Conservation (phyloP, 352 stramenopile genomes). For the Phytophthora citrophthora region DNA sequence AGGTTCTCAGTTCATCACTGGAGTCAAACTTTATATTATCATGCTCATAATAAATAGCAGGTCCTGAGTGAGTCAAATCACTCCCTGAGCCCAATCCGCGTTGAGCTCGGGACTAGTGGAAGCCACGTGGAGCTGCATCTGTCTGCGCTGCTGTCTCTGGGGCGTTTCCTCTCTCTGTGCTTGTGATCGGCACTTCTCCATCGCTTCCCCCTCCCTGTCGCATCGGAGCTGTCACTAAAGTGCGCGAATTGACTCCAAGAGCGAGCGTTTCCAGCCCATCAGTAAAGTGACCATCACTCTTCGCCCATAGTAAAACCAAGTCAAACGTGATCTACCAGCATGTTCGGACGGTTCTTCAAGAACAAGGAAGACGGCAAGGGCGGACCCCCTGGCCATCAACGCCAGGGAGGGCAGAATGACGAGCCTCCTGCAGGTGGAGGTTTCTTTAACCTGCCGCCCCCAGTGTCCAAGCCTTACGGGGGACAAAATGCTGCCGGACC, state of each 20-base stretch:
- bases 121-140: slow-evolving; percentile 19
- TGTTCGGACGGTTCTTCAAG: slow-evolving; percentile 87
- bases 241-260: slow-evolving; percentile 12
- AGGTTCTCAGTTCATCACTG: no score
- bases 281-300: slow-evolving; percentile 5
- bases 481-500: slow-evolving; percentile 23
- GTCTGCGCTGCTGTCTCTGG: not conserved
- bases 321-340: slow-evolving; percentile 28
- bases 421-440: slow-evolving; percentile 63
- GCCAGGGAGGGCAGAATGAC: slow-evolving; percentile 30
- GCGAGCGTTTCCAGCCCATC: not conserved
- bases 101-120: slow-evolving; percentile 2
- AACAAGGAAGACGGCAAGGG: slow-evolving; percentile 82
- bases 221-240: not conserved
- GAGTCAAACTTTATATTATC: no score
- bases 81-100: slow-evolving; percentile 1
- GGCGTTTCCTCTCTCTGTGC: slow-evolving; percentile 4
- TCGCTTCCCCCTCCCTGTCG: not conserved
- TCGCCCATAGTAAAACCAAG: not conserved
- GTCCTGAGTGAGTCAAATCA: no score
- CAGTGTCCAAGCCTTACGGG: slow-evolving; percentile 54
- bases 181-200: not conserved
- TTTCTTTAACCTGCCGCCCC: slow-evolving; percentile 88
- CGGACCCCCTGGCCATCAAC: slow-evolving; percentile 62
- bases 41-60: no score